Percentiles rank a stretch among this genome's conserved stretches.
phyloP scores from a whole-genome alignment of 371 early-diverging fungal genomes.

The Saksenaea vasiformis region DNA sequence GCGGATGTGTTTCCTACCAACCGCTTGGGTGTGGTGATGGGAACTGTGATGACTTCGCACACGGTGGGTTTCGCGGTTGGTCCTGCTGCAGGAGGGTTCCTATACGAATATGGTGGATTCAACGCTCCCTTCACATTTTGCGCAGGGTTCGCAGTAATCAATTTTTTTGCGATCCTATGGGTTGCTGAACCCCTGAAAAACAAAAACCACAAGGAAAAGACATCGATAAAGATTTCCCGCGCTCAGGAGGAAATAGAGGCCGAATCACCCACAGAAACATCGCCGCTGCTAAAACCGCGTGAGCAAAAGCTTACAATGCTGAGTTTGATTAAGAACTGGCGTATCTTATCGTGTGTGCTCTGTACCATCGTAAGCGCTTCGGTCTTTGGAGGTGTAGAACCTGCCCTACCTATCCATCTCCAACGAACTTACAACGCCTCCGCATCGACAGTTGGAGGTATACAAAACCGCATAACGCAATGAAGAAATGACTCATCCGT shows the following conservation, averaged over 20 bases:
- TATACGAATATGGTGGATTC: conserved; percentile 70
- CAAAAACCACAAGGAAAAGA: conserved; percentile 11
- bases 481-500: not conserved
- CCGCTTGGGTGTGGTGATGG: conserved; percentile 75
- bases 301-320: conserved; percentile 41
- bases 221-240: conserved; percentile 21
- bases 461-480: not conserved
- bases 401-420: conserved; percentile 63
- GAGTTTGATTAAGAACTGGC: conserved; percentile 54
- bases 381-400: conserved; percentile 66
- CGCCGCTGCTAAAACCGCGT: conserved; percentile 5
- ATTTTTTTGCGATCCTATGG: conserved; percentile 68
- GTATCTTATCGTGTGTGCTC: conserved; percentile 53
- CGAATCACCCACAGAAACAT: conserved; percentile 9
- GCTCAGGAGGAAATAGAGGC: conserved; percentile 26
- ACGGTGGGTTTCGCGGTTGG: conserved; percentile 77
- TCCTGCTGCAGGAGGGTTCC: conserved; percentile 76
- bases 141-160: conserved; percentile 64
- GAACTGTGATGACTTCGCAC: conserved; percentile 71
- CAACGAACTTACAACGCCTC: conserved; percentile 43
- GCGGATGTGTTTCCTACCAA: conserved; percentile 80
- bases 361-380: conserved; percentile 60
- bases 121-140: conserved; percentile 77
- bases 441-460: conserved; percentile 56
- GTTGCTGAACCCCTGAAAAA: conserved; percentile 57